Conservation (phyloP, 129 eudicot genomes). For the Artemisia annua region DNA sequence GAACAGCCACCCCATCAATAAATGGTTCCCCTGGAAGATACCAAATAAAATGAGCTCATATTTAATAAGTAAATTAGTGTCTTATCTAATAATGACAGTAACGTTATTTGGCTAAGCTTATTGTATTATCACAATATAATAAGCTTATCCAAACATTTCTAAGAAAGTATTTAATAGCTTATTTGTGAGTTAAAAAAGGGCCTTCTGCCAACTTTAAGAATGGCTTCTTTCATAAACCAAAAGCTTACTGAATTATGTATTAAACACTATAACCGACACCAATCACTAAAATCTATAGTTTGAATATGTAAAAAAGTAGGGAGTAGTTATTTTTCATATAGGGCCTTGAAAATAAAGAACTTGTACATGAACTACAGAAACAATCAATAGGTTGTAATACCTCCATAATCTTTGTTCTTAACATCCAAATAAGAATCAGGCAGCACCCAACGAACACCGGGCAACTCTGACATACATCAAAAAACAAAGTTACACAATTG, state of each 20-base stretch:
- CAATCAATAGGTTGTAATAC: slow-evolving; percentile 33
- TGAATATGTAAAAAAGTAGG: background rate
- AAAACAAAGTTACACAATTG: background rate
- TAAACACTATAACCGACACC: no score
- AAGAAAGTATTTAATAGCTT: no score
- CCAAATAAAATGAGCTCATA: background rate
- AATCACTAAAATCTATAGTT: background rate
- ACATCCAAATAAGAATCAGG: slow-evolving; percentile 97
- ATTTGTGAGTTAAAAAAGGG: no score
- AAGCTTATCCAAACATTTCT: no score
- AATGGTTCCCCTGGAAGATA: slow-evolving; percentile 82
- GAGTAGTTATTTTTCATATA: background rate
- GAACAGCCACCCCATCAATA: slow-evolving; percentile 85
- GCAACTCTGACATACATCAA: slow-evolving; percentile 47
- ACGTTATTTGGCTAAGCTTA: no score
- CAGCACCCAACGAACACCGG: slow-evolving; percentile 88
- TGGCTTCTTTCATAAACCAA: no score
- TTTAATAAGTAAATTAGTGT: background rate
- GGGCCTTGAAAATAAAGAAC: background rate
- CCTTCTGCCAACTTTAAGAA: no score
- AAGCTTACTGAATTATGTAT: no score
- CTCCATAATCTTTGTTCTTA: slow-evolving; percentile 91
- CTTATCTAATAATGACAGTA: no score
- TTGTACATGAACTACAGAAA: slow-evolving; percentile 14
- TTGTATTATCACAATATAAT: no score